Base-by-base conservation (phyloP, 31 red algal species). In the Odonthalia washingtoniensis region DNA sequence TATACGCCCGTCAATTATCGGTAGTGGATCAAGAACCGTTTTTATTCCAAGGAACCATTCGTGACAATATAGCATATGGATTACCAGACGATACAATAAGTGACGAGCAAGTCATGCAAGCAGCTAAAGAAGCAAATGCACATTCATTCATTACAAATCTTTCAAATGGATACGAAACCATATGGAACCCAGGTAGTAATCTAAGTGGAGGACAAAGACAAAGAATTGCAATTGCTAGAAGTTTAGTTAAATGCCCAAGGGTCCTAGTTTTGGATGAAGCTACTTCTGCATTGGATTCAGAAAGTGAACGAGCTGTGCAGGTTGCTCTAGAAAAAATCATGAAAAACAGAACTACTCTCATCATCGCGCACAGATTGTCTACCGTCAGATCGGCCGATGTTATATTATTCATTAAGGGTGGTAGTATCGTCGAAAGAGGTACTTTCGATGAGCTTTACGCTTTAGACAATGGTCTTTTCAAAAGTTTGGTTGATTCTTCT, bases 161-260 rank as follows among this genome's bases (percentile, higher is more conserved):
- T 70, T 70, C 66, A 70, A 70, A 37, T 9, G 66, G n/a, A 21
- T 34, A 37, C n/a, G n/a, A 37, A 9, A 70, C 34, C 31, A 37
- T 28, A 6, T 70, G 82, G 82, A 83, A 75, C 35, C 93, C 81
- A 33, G 92, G 84, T 3, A 81, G 85, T n/a, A 90, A 91, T 63
- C 72, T 99, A 57, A 91, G 86, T 36, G 97, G 97, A 26, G 97
- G 97, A 40, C 97, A 99, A 68, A 85, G 89, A 36, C 97, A 99
- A 60, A 91, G 97, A 21, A 91, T 99, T 62, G 94, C 97, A 17
- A 96, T 99, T 68, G 97, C 97, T 42, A 75, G 97, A 32, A 93
- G 91, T 36, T 73, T 99, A 18, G 72, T 94, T 36, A 93, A 94
- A 46, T 89, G 78, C 46, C 94, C 97, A 6, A 69, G 70, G 6